A percentile compares a stretch with the other conserved stretches of the same genome.
phyloP scores from a whole-genome alignment of 2,329 filamentous ascomycete species.

The Verticillium tricorpus region DNA sequence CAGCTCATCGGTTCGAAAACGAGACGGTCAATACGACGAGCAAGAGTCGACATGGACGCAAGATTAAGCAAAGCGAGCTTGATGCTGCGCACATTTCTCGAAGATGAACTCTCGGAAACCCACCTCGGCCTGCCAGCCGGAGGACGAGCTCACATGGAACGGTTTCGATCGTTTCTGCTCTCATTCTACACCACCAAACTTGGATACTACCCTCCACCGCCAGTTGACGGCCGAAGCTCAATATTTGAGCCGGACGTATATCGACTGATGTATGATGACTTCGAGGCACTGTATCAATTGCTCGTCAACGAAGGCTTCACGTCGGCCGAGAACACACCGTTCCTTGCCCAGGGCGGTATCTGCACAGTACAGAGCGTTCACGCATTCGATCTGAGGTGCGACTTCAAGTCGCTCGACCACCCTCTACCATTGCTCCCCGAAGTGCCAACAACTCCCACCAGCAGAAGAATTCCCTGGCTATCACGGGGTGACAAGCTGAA shows the following conservation, averaged over 20 bases:
- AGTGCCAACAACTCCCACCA: conserved; percentile 19
- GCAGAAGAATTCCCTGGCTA: conserved; percentile 33
- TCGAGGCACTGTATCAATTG: conserved; percentile 65
- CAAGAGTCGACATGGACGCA: conserved; percentile 60
- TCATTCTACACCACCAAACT: conserved; percentile 62
- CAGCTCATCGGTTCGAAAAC: conserved; percentile 49
- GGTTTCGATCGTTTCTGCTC: conserved; percentile 65
- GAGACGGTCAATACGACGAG: conserved; percentile 59
- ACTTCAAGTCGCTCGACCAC: conserved; percentile 55
- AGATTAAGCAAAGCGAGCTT: conserved; percentile 53
- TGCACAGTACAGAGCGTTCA: conserved; percentile 65
- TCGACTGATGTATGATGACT: conserved; percentile 61
- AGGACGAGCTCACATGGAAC: conserved; percentile 63
- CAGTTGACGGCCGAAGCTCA: conserved; percentile 31
- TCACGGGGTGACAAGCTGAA: conserved; percentile 34
- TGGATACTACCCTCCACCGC: conserved; percentile 66
- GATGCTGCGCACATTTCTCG: conserved; percentile 63
- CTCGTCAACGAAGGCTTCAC: conserved; percentile 60
- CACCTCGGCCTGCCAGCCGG: conserved; percentile 59
- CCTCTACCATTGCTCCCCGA: conserved; percentile 65
- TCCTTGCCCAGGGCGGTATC: conserved; percentile 59
- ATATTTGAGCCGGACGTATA: conserved; percentile 56
- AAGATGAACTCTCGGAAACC: conserved; percentile 63
- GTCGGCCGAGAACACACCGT: conserved; percentile 42
- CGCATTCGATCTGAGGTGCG: conserved; percentile 59